Evolutionary conservation across 108 stramenopile species (phyloP).

Genomic region (Fragilaria crotonensis): DNA sequence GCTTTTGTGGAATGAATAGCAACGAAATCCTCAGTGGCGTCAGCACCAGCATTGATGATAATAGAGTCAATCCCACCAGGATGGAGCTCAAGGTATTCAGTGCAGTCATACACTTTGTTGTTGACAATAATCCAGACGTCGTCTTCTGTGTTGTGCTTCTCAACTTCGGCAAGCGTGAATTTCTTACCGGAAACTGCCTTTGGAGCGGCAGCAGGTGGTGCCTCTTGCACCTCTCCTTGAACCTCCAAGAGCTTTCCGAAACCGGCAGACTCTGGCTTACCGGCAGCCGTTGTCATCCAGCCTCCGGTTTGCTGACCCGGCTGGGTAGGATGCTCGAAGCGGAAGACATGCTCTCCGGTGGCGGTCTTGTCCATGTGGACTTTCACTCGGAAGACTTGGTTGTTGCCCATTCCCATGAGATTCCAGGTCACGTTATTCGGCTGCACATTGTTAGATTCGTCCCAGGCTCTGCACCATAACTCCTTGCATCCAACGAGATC

Average conservation of each 20-base stretch:
- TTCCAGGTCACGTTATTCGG: constrained; percentile 93
- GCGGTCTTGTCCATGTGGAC: constrained; percentile 69
- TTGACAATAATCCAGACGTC: constrained; percentile 94
- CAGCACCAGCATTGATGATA: constrained; percentile 90
- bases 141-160: constrained; percentile 83
- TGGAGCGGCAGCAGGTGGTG: constrained; percentile 28
- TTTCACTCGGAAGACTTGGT: constrained; percentile 91
- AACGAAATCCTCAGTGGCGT: constrained; percentile 93
- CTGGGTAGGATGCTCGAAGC: constrained; percentile 94
- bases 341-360: constrained; percentile 62
- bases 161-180: constrained; percentile 80
- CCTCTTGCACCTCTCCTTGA: constrained; percentile 33
- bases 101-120: constrained; percentile 87
- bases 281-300: constrained; percentile 88
- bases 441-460: constrained; percentile 89
- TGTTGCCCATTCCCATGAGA: constrained; percentile 99
- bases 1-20: constrained; percentile 96
- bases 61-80: constrained; percentile 92
- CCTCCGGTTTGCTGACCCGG: constrained; percentile 89
- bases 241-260: constrained; percentile 63
- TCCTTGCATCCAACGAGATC: constrained; percentile 84
- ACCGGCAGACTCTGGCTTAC: constrained; percentile 73
- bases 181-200: constrained; percentile 37
- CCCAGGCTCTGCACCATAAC: constrained; percentile 94
- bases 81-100: constrained; percentile 91